phyloP scores from a whole-genome alignment of 1,284 basidiomycete species.

The Mrakiaceae sp. region DNA sequence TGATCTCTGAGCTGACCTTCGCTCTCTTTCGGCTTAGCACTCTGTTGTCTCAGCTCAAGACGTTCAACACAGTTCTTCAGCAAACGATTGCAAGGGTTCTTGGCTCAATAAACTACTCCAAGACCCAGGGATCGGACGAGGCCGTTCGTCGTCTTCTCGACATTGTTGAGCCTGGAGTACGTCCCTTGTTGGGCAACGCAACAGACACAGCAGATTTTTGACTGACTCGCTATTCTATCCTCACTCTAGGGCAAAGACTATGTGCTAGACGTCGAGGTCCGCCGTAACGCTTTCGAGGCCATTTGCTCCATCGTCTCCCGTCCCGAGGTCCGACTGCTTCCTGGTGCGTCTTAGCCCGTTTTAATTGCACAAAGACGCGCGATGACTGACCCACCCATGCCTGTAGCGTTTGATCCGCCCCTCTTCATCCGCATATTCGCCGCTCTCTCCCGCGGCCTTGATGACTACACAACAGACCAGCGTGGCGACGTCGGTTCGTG shows the following conservation, averaged over 20 bases:
- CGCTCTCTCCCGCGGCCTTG: conserved; percentile 48
- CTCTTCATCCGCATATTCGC: conserved; percentile 20
- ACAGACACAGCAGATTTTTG: not conserved
- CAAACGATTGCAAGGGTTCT: conserved; percentile 69
- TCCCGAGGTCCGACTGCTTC: conserved; percentile 8
- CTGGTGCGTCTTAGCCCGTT: not conserved
- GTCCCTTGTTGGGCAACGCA: conserved; percentile 13
- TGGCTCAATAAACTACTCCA: conserved; percentile 56
- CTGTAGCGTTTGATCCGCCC: not conserved
- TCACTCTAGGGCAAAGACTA: conserved; percentile 19
- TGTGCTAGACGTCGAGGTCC: conserved; percentile 44
- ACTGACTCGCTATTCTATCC: conserved; percentile 23
- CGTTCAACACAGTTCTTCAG: conserved; percentile 48
- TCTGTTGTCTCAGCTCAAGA: conserved; percentile 54
- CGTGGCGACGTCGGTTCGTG: conserved; percentile 96
- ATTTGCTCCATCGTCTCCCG: conserved; percentile 11
- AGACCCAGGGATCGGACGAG: conserved; percentile 43
- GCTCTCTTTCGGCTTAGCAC: conserved; percentile 33
- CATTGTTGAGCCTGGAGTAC: conserved; percentile 47
- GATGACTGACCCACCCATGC: not conserved
- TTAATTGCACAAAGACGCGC: not conserved
- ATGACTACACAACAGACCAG: conserved; percentile 87
- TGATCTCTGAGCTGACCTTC: conserved; percentile 9
- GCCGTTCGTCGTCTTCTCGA: conserved; percentile 51
- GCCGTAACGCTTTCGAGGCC: conserved; percentile 58